Percentiles rank a stretch among this genome's conserved stretches.
These are phyloP conservation scores for Posidonia oceanica DNA, from an alignment of 116 monocot genomes.

Conservation along the genomic window DNA sequence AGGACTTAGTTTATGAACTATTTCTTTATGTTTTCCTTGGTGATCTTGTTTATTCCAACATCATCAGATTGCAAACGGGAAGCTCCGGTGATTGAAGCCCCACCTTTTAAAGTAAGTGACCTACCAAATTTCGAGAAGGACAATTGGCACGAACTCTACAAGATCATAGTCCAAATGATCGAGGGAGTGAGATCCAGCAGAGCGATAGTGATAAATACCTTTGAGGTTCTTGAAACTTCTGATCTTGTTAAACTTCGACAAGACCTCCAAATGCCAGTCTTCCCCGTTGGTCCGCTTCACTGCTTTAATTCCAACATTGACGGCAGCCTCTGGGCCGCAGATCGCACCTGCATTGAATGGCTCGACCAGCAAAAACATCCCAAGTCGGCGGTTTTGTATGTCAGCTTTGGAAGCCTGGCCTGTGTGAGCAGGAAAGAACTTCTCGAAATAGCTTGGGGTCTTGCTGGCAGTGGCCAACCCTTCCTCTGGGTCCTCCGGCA, in stretches of 20 bases:
- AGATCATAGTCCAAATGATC: background rate
- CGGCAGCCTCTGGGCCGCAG: background rate
- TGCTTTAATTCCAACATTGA: background rate
- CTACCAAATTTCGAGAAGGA: slow-evolving; percentile 1
- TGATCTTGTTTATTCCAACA: too few species aligned
- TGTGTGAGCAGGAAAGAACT: slow-evolving; percentile 8
- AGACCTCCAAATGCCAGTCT: background rate
- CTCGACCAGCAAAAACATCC: slow-evolving; percentile 11
- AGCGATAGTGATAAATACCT: slow-evolving; percentile 11
- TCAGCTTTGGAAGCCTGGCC: slow-evolving; percentile 32
- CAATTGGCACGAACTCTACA: background rate
- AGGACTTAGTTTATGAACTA: too few species aligned
- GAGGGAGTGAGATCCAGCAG: background rate
- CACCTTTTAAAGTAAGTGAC: slow-evolving; percentile 10
- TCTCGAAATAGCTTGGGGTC: slow-evolving; percentile 13
- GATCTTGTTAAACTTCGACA: background rate
- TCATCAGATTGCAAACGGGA: too few species aligned
- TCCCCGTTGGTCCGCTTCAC: slow-evolving; percentile 18
- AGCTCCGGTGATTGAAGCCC: background rate
- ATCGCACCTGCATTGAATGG: slow-evolving; percentile 20
- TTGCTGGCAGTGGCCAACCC: slow-evolving; percentile 6
- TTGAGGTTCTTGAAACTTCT: slow-evolving; percentile 6
- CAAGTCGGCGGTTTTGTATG: slow-evolving; percentile 26
- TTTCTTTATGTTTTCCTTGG: too few species aligned
- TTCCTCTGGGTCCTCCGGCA: slow-evolving; percentile 29